Evolutionary conservation across 2,329 filamentous ascomycete species (phyloP), one percentile per base, ranked within the genome.

Genomic region (Colletotrichum godetiae): DNA sequence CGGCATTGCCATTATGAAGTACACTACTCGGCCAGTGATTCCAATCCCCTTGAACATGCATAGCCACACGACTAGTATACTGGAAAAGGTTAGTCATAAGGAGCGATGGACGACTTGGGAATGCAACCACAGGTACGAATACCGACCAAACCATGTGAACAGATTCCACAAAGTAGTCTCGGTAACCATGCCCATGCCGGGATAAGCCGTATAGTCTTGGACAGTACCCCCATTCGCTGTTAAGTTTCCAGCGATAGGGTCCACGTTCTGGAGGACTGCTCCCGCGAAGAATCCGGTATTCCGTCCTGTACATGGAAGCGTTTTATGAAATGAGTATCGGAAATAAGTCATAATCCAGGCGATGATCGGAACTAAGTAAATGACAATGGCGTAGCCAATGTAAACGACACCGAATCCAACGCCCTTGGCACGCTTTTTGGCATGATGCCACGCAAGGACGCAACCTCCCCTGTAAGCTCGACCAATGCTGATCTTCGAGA

Each of bases 401-500:
- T 88, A 83, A 11, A 89, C 82, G 13, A 86, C 83, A 0, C 84
- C 85, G 35, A 90, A 78, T 0, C 88, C 88, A 1, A 88, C 84
- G 2, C 88, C 88, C 76, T 86, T 88, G 5, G 88, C 78, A 5
- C 87, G 82, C 24, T 80, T 77, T 75, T 88, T 85, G 67, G 88
- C 81, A 42, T 86, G 87, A 76, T 86, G 84, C 76, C 81, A 89
- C 0, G 88, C 86, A 35, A 88, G 84, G 19, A 88, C 84, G 0
- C 82, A 84, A 13, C 87, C 87, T 31, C 86, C 86, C 3, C 88
- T 86, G 74, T 89, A 89, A 1, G 87, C 87, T 71, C 89, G 93
- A 61, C 94, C 94, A 42, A 93, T 93, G 46, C 92, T 92, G 62
- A 89, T 87, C n/a, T 74, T 90, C 87, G 29, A 90, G 83, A 5